Base-by-base conservation (phyloP, 169 alveolate species). In the Theileria sp. region DNA sequence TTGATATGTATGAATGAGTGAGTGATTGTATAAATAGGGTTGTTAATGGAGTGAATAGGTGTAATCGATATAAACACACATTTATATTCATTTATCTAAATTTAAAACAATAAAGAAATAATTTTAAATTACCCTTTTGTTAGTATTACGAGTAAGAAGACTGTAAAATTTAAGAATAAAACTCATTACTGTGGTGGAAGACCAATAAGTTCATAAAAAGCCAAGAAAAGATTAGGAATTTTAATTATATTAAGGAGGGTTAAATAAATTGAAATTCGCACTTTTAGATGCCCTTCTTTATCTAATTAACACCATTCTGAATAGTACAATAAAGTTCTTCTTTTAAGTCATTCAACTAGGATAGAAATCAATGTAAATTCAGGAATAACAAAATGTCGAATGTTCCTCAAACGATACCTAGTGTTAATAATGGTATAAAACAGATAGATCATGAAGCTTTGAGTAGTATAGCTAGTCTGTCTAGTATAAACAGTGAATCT, bases 401-500 rank as follows among this genome's bases (percentile, higher is more conserved):
- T 44, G 54, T 4, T 3, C 12, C 36, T 58, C 28, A 58, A 17
- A 5, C 32, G 15, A 58, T 17, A 21, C 28, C 51, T 8, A 66
- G 58, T 17, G 12, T 21, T 19, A n/a, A 66, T 66, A 44, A 66
- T 38, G 9, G 13, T n/a, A 44, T 19, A 28, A 19, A 36, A 19
- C 26, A 66, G 12, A 12, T 44, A 3, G 77, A 69, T 23, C 77
- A 23, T 9, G 77, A 69, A 21, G 51, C 17, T 1, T 4, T 69
- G 6, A 69, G 34, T 30, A 69, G 10, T 26, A 69, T 69, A 15
- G 51, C 51, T 26, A 51, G 19, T 30, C 34, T 23, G 64, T 69
- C 77, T 5, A 69, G 67, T 12, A 15, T 50, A 13, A 69, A 69
- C 32, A 36, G 26, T 28, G 72, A 54, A 74, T 28, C 64, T 3